Percentiles rank a stretch among this genome's conserved stretches.
phyloP scores from a whole-genome alignment of 352 stramenopile genomes.

The Phytophthora crassamura region DNA sequence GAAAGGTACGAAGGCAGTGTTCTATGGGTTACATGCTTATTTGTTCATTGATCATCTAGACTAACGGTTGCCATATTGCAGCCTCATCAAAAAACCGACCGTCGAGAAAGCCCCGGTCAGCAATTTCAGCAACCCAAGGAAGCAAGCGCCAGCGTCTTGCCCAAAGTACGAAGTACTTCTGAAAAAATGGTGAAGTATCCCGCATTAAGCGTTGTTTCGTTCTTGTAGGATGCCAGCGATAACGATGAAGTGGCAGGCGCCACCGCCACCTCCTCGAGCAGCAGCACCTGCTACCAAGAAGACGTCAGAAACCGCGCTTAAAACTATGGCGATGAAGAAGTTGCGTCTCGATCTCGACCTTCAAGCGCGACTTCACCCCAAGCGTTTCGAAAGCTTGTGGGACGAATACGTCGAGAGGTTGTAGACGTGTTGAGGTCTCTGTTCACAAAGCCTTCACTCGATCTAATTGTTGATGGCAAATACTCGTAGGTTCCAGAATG shows the following conservation, averaged over 20 bases:
- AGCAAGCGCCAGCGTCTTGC: constrained; percentile 8
- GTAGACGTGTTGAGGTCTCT: not conserved
- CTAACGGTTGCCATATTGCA: not conserved
- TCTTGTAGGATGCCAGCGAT: constrained; percentile 63
- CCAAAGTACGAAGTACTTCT: constrained; percentile 24
- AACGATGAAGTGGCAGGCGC: constrained; percentile 69
- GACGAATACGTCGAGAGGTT: constrained; percentile 77
- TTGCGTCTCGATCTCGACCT: constrained; percentile 50
- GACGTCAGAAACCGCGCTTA: constrained; percentile 20
- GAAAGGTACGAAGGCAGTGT: constrained; percentile 41
- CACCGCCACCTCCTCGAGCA: constrained; percentile 13
- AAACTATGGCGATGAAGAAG: constrained; percentile 12
- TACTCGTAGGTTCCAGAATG: constrained; percentile 40
- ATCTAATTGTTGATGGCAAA: constrained; percentile 5
- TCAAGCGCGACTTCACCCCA: constrained; percentile 54
- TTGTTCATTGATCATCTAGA: not conserved
- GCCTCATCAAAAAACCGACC: constrained; percentile 26
- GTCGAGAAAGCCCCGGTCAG: not conserved
- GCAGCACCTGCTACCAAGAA: constrained; percentile 10
- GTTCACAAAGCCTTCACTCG: not conserved
- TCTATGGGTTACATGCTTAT: not conserved
- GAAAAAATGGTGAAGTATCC: not conserved
- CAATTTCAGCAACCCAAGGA: not conserved
- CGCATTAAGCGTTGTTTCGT: not conserved
- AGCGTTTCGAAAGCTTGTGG: constrained; percentile 81